Percentiles rank a stretch among this genome's conserved stretches.
Conservation (phyloP, 2,329 filamentous ascomycete species). For the Alternaria atra region DNA sequence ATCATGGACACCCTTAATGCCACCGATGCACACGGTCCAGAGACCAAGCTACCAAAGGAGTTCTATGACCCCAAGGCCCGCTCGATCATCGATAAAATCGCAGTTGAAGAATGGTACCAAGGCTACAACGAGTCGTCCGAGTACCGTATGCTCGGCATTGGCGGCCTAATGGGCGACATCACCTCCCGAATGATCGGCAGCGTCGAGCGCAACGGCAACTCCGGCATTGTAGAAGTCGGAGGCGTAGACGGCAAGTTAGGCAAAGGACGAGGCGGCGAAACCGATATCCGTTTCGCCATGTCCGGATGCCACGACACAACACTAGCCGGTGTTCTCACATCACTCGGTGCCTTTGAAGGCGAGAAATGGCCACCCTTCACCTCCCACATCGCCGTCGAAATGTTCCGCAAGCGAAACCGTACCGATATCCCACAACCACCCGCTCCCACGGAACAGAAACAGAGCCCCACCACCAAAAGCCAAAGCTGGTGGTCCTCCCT, state of each 20-base stretch:
- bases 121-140: slow-evolving; percentile 86
- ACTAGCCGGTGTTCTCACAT: slow-evolving; percentile 78
- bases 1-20: slow-evolving; percentile 96
- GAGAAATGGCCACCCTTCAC: slow-evolving; percentile 90
- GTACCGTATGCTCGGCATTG: slow-evolving; percentile 90
- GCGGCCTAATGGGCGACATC: slow-evolving; percentile 83
- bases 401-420: slow-evolving; percentile 70
- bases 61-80: slow-evolving; percentile 84
- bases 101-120: slow-evolving; percentile 90
- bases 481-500: slow-evolving; percentile 51
- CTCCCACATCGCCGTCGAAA: slow-evolving; percentile 87
- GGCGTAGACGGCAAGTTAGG: slow-evolving; percentile 44
- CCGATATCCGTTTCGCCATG: slow-evolving; percentile 75
- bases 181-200: slow-evolving; percentile 61
- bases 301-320: slow-evolving; percentile 95
- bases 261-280: slow-evolving; percentile 59
- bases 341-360: slow-evolving; percentile 79
- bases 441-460: slow-evolving; percentile 7
- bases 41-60: slow-evolving; percentile 79
- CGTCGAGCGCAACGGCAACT: slow-evolving; percentile 46
- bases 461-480: slow-evolving; percentile 17
- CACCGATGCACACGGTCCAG: slow-evolving; percentile 82
- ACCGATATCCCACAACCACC: background rate
- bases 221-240: slow-evolving; percentile 53
- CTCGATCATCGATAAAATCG: slow-evolving; percentile 74